Percentiles rank a stretch among this genome's conserved stretches.
Conservation (phyloP, 2,329 filamentous ascomycete species). For the Sphaerostilbella broomeana region DNA sequence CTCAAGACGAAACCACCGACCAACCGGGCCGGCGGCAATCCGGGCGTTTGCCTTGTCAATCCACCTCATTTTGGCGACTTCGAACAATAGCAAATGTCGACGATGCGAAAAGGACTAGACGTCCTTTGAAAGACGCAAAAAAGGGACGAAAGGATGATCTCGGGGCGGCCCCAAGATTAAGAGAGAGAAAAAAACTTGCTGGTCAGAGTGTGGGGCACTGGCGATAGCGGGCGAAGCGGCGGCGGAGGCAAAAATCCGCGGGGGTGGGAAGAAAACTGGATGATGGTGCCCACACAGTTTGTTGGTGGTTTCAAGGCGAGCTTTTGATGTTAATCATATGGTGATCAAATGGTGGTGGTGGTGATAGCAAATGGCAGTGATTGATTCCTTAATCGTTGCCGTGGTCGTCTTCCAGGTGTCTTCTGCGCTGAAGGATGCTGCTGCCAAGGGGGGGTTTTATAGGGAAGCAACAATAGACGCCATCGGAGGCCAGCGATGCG, state of each 20-base stretch:
- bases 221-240: constrained; percentile 10
- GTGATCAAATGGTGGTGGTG: no score
- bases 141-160: not conserved
- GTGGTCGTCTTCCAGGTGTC: no score
- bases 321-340: no score
- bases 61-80: constrained; percentile 37
- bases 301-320: no score
- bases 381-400: no score
- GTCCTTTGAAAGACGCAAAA: not conserved
- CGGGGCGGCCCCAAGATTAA: not conserved
- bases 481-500: no score
- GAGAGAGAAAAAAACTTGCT: constrained; percentile 6
- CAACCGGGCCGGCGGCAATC: constrained; percentile 60
- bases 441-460: no score
- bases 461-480: no score
- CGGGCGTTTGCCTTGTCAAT: constrained; percentile 44
- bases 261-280: not conserved
- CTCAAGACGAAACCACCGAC: constrained; percentile 72
- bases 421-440: no score
- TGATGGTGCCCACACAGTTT: no score
- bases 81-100: not conserved
- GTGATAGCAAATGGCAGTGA: no score
- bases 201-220: constrained; percentile 7
- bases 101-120: constrained; percentile 5
- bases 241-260: constrained; percentile 7